Evolutionary conservation across 148 eudicot species (phyloP), one percentile per base, ranked within the genome.

Genomic region (Polygonum maritimum): DNA sequence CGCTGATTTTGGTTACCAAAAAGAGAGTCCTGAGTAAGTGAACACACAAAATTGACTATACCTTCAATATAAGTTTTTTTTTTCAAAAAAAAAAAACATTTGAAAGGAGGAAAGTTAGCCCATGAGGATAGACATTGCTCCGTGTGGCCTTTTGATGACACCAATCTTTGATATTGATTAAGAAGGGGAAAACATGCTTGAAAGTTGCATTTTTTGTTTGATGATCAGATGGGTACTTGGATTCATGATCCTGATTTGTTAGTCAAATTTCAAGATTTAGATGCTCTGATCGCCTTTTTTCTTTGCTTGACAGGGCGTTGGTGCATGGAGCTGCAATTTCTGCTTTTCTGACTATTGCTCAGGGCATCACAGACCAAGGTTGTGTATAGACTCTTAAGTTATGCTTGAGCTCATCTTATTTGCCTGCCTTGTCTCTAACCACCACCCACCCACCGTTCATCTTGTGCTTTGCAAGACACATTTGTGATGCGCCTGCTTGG

Each of bases 1-100:
- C 63, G 77, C 82, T n/a, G 99, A 96, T 83, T 92, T 90, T 51
- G 97, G 99, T 71, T 92, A 90, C 80, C 92, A 80, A 49, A 95
- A 92, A 82, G 99, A 96, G 82, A 91, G 89, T 81, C 94, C 98
- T 0, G 99, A 96, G 99, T 95, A 91, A 91, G 98, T 79, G 41
- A 47, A 16, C 31, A 15, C 40, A 36, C 41, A 3, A 33, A 31
- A 19, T 14, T 35, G 7, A 7, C 14, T 12, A 36, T 1, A 38
- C 15, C 26, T 62, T 3, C 1, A 26, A 12, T 62, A 0, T 33
- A 1, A 57, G 10, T 9, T 35, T 33, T 21, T 44, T 38, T 44
- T 36, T 1, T 44, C 10, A 7, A 44, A 44, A 39, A 39, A n/a
- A 39, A 39, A 44, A 44, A 44, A 44, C 11, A 44, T 44, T 6